A percentile compares a stretch with the other conserved stretches of the same genome.
Conservation (phyloP, 2,329 filamentous ascomycete species). For the Paramyrothecium sp. region DNA sequence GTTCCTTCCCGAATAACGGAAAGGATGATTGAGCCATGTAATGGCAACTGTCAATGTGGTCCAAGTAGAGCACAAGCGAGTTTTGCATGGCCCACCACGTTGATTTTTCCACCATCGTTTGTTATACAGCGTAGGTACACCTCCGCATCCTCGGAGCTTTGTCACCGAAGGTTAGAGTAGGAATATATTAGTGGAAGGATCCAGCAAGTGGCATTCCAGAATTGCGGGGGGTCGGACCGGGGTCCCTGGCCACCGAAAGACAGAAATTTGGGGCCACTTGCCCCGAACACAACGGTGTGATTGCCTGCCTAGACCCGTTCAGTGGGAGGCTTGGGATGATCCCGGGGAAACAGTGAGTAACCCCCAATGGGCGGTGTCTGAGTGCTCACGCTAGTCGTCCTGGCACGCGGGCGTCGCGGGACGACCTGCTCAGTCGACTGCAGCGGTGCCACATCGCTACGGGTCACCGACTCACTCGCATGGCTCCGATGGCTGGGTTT, state of each 20-base stretch:
- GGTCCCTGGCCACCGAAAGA: not conserved
- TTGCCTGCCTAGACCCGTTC: constrained; percentile 24
- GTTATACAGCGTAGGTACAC: not conserved
- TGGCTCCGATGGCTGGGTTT: constrained; percentile 31
- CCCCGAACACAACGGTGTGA: not conserved
- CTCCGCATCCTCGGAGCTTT: not conserved
- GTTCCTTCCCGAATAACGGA: no score
- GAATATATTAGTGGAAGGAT: not conserved
- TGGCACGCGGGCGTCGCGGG: constrained; percentile 37
- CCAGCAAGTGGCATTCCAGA: no score
- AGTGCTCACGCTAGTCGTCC: constrained; percentile 45
- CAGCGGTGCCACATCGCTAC: constrained; percentile 22
- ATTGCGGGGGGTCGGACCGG: not conserved
- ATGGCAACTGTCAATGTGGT: no score
- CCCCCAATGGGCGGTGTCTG: constrained; percentile 42
- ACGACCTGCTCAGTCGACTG: constrained; percentile 27
- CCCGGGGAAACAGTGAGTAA: constrained; percentile 45
- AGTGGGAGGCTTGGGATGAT: constrained; percentile 26
- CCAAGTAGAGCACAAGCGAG: not conserved
- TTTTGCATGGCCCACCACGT: not conserved
- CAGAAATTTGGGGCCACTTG: not conserved
- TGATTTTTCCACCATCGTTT: not conserved
- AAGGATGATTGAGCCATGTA: no score
- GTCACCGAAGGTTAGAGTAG: not conserved
- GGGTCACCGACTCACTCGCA: constrained; percentile 34